Conservation (phyloP, 192 early-diverging fungal genomes). For the Coemansia sp. region DNA sequence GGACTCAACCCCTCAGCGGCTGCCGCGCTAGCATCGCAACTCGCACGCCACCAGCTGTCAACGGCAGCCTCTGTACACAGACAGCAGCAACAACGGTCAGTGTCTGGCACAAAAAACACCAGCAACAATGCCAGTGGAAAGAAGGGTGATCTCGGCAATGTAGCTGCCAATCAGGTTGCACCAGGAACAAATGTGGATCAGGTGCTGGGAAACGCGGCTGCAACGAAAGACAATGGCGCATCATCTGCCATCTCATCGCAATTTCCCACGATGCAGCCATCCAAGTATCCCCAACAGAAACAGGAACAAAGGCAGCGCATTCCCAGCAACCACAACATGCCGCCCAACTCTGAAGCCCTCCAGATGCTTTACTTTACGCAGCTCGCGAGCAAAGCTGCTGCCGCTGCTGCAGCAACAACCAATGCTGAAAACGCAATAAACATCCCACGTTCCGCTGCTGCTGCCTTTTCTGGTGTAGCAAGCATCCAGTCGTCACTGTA, state of each 20-base stretch:
- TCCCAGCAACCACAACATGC: not conserved
- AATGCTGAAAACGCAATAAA: slow-evolving; percentile 10
- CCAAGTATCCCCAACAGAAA: not conserved
- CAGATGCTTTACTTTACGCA: slow-evolving; percentile 54
- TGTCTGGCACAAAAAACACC: not conserved
- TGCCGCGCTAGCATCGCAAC: slow-evolving; percentile 31
- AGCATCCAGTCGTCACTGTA: slow-evolving; percentile 17
- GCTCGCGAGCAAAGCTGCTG: slow-evolving; percentile 37
- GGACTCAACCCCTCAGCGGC: slow-evolving; percentile 30
- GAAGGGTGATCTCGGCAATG: slow-evolving; percentile 1
- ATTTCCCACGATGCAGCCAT: slow-evolving; percentile 4
- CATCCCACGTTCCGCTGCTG: slow-evolving; percentile 18
- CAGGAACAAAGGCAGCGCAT: slow-evolving; percentile 8
- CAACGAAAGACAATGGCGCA: not conserved
- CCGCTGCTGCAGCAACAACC: slow-evolving; percentile 1
- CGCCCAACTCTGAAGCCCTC: slow-evolving; percentile 28
- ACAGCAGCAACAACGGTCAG: not conserved
- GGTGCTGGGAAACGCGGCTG: not conserved
- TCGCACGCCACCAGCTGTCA: slow-evolving; percentile 38
- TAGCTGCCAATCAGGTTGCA: not conserved
- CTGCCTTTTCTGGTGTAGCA: slow-evolving; percentile 10
- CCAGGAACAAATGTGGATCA: not conserved
- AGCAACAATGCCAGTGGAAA: not conserved
- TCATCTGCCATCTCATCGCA: not conserved
- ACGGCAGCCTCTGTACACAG: too few relatives aligned